Percentiles rank a stretch among this genome's conserved stretches.
Evolutionary conservation across 495 filamentous ascomycete species (phyloP).

Genomic region (Tuber microsphaerosporum): DNA sequence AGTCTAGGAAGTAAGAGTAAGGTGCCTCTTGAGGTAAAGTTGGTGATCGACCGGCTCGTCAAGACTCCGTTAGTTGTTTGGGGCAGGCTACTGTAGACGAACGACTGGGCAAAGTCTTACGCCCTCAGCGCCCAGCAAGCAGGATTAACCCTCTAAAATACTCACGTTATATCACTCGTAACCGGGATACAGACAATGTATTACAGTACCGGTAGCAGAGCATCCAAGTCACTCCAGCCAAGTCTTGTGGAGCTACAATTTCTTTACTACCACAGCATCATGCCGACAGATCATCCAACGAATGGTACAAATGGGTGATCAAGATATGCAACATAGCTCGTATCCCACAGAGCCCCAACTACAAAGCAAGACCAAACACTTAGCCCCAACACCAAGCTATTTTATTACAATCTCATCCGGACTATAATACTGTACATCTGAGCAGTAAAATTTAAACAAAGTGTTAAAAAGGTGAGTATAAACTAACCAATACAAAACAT

Average conservation of each 20-base stretch:
- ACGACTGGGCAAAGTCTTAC: not conserved
- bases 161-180: not conserved
- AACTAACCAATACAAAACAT: not conserved
- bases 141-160: not conserved
- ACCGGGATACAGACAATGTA: not conserved
- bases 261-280: not conserved
- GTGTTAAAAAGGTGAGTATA: not conserved
- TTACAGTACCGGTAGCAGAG: not conserved
- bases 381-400: not conserved
- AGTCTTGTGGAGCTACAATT: not conserved
- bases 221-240: not conserved
- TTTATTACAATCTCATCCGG: not conserved
- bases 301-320: not conserved
- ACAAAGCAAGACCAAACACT: not conserved
- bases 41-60: not conserved
- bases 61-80: not conserved
- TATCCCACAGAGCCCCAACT: not conserved
- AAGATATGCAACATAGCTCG: not conserved
- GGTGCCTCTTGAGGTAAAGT: not conserved
- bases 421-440: not conserved
- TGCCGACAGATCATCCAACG: not conserved
- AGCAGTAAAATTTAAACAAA: not conserved
- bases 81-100: not conserved
- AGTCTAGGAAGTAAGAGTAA: not conserved
- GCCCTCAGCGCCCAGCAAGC: not conserved